phyloP scores from a whole-genome alignment of 2,329 filamentous ascomycete genomes.

The Xylariomycetidae sp. region DNA sequence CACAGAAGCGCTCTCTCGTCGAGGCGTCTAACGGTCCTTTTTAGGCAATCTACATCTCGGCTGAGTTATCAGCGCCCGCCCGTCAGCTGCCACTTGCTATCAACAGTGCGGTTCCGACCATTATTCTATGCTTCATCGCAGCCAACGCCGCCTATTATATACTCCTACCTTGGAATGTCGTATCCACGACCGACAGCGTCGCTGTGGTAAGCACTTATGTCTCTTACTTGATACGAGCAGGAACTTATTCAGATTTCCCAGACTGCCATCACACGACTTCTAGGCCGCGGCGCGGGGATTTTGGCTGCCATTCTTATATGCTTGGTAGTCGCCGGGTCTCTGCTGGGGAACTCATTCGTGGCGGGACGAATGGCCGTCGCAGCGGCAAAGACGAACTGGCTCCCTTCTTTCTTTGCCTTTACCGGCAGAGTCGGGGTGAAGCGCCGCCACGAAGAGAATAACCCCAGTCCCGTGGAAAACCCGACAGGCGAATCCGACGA shows the following conservation, averaged over 20 bases:
- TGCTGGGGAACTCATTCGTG: conserved; percentile 60
- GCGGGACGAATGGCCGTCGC: conserved; percentile 57
- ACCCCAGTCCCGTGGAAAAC: conserved; percentile 3
- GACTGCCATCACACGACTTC: conserved; percentile 50
- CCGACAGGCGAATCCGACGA: background rate
- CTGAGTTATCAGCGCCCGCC: conserved; percentile 46
- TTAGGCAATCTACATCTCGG: conserved; percentile 51
- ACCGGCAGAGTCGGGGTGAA: conserved; percentile 39
- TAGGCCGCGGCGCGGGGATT: conserved; percentile 50
- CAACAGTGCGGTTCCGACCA: conserved; percentile 55
- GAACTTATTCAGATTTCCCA: conserved; percentile 21
- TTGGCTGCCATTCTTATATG: conserved; percentile 53
- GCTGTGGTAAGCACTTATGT: conserved; percentile 47
- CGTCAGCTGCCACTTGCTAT: conserved; percentile 56
- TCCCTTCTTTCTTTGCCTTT: conserved; percentile 39
- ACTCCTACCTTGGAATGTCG: conserved; percentile 53
- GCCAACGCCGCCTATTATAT: conserved; percentile 61
- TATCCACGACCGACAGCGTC: conserved; percentile 57
- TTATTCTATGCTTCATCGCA: conserved; percentile 54
- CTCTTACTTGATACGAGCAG: background rate
- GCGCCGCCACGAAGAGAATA: conserved; percentile 4
- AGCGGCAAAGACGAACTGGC: conserved; percentile 48
- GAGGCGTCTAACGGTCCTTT: background rate
- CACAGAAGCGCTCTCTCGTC: background rate
- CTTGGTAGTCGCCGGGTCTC: conserved; percentile 56